Percentiles rank a stretch among this genome's conserved stretches.
These are phyloP conservation scores for Debaryomyces sp. DNA, from an alignment of 1,139 yeast species.

Conservation along the genomic window DNA sequence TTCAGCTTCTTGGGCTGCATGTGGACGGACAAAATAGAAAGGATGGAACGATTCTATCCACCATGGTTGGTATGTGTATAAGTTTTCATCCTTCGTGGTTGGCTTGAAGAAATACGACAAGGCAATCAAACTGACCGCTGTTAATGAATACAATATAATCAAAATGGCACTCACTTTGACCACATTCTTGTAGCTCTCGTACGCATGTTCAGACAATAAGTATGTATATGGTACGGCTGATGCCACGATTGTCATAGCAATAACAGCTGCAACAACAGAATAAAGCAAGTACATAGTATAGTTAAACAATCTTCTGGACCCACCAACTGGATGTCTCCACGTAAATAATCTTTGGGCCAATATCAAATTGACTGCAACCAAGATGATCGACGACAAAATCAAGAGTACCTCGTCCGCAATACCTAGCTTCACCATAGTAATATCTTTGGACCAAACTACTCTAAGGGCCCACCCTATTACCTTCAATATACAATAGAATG, in stretches of 20 bases:
- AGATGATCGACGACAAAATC: slow-evolving; percentile 35
- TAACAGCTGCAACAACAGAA: slow-evolving; percentile 30
- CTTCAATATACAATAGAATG: slow-evolving; percentile 29
- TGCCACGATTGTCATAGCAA: slow-evolving; percentile 36
- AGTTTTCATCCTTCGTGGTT: slow-evolving; percentile 42
- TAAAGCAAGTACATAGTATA: slow-evolving; percentile 36
- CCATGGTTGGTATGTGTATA: slow-evolving; percentile 51
- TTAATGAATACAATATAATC: slow-evolving; percentile 37
- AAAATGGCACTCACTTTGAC: slow-evolving; percentile 35
- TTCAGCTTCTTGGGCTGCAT: slow-evolving; percentile 44
- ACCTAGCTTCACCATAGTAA: slow-evolving; percentile 30
- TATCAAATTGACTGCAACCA: slow-evolving; percentile 42
- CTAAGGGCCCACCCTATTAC: slow-evolving; percentile 31
- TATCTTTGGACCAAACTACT: slow-evolving; percentile 31
- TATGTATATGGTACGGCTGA: slow-evolving; percentile 39
- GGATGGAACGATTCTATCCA: slow-evolving; percentile 49
- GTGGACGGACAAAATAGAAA: slow-evolving; percentile 40
- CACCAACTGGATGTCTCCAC: slow-evolving; percentile 53
- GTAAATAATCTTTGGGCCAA: slow-evolving; percentile 48
- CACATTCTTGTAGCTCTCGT: slow-evolving; percentile 28
- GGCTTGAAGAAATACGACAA: slow-evolving; percentile 47
- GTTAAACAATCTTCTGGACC: slow-evolving; percentile 42
- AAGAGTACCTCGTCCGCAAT: slow-evolving; percentile 37
- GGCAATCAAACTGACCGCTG: slow-evolving; percentile 37
- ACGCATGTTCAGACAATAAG: slow-evolving; percentile 26